A percentile compares a stretch with the other conserved stretches of the same genome.
Evolutionary conservation across 345 rosid species (phyloP).

Genomic region (Syzygium grande): DNA sequence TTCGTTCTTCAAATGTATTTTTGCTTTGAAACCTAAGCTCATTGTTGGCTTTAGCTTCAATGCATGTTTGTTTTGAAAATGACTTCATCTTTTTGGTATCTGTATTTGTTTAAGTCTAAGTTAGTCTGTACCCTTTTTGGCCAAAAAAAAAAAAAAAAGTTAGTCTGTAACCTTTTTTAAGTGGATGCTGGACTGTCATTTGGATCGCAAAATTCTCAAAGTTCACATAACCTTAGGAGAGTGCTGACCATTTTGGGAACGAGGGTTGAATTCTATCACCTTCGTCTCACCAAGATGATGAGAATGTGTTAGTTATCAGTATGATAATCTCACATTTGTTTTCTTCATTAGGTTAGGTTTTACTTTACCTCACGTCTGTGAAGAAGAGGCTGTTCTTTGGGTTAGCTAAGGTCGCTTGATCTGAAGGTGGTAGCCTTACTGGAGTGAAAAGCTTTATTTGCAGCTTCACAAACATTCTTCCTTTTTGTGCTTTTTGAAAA

Average conservation of each 20-base stretch:
- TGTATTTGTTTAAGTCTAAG: neutral
- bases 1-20: neutral
- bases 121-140: neutral
- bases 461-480: neutral
- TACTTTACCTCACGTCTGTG: neutral
- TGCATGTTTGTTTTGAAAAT: neutral
- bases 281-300: neutral
- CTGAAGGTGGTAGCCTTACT: neutral
- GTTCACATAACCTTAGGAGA: neutral
- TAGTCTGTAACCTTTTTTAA: neutral
- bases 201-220: neutral
- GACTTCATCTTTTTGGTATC: neutral
- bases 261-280: neutral
- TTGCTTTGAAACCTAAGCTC: neutral
- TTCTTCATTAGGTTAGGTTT: neutral
- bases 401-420: neutral
- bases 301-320: neutral
- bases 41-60: neutral
- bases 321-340: neutral
- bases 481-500: neutral
- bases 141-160: neutral
- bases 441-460: neutral
- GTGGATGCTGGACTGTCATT: neutral
- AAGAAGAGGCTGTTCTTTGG: neutral
- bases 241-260: neutral